Conservation (phyloP, 2,329 filamentous ascomycete species). For the Orbilia brochopaga region DNA sequence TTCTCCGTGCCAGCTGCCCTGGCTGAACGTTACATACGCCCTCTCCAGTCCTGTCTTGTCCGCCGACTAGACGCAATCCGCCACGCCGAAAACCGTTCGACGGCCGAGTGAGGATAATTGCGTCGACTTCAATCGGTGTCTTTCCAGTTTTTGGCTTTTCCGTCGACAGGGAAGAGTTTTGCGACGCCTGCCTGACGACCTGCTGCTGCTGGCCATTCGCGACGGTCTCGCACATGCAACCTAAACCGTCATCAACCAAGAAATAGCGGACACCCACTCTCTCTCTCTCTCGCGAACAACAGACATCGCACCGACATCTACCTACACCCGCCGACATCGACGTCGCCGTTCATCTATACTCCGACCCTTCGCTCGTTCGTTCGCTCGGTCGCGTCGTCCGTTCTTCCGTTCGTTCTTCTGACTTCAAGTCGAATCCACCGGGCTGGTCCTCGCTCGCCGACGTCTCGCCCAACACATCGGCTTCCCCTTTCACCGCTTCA, state of each 20-base stretch:
- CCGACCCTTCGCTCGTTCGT: not conserved
- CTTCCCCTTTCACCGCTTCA: conserved; percentile 16
- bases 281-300: conserved; percentile 4
- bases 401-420: conserved; percentile 19
- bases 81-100: conserved; percentile 12
- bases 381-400: not conserved
- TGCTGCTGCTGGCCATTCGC: conserved; percentile 6
- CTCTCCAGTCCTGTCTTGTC: too few relatives aligned
- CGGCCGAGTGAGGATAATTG: not conserved
- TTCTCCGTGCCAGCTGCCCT: conserved; percentile 47
- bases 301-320: conserved; percentile 20
- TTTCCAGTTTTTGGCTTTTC: not conserved
- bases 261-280: too few relatives aligned
- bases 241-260: too few relatives aligned
- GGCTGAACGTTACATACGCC: conserved; percentile 49
- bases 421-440: conserved; percentile 11
- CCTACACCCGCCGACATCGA: conserved; percentile 7
- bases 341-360: not conserved
- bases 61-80: conserved; percentile 18
- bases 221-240: conserved; percentile 7
- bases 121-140: not conserved
- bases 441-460: conserved; percentile 15
- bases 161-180: conserved; percentile 17
- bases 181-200: conserved; percentile 14
- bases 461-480: conserved; percentile 42